These are phyloP conservation scores for Hypoxylon lienhwacheense DNA, from an alignment of 495 filamentous ascomycete species.

Conservation along the genomic window DNA sequence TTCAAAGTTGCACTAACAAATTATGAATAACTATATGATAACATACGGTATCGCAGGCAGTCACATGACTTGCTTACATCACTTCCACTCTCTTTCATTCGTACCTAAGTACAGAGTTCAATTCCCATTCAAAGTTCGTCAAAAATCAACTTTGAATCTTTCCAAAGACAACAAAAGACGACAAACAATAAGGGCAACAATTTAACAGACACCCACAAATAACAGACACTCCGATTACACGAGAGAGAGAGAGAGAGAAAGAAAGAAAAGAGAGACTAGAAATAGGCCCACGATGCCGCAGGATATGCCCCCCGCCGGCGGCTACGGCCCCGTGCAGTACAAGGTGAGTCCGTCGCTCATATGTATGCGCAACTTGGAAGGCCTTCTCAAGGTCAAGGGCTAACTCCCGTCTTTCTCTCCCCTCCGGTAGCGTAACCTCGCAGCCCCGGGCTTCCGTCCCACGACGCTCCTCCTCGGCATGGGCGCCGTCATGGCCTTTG, in stretches of 20 bases:
- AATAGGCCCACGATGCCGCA: conserved; percentile 60
- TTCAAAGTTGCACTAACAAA: no score
- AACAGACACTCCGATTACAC: neutral
- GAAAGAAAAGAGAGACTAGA: neutral
- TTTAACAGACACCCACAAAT: no score
- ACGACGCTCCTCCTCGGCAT: conserved; percentile 71
- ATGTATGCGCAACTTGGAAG: neutral
- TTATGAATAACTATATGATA: no score
- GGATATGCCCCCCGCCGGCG: conserved; percentile 93
- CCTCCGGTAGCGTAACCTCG: conserved; percentile 85
- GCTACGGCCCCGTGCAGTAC: conserved; percentile 95
- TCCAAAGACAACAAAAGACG: no score
- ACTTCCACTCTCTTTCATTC: no score
- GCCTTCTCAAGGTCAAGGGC: no score
- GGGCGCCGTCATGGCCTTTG: conserved; percentile 77
- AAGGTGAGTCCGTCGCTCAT: conserved; percentile 61
- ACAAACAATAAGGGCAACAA: no score
- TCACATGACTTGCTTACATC: no score
- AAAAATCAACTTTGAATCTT: no score
- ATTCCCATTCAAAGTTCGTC: no score
- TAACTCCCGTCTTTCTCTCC: neutral
- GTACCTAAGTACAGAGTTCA: no score
- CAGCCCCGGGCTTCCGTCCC: conserved; percentile 87
- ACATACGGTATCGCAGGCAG: no score
- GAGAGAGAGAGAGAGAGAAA: neutral